Evolutionary conservation across 768 basidiomycete genomes (phyloP), one percentile per base, ranked within the genome.

Genomic region (Lactifluus rugatus): DNA sequence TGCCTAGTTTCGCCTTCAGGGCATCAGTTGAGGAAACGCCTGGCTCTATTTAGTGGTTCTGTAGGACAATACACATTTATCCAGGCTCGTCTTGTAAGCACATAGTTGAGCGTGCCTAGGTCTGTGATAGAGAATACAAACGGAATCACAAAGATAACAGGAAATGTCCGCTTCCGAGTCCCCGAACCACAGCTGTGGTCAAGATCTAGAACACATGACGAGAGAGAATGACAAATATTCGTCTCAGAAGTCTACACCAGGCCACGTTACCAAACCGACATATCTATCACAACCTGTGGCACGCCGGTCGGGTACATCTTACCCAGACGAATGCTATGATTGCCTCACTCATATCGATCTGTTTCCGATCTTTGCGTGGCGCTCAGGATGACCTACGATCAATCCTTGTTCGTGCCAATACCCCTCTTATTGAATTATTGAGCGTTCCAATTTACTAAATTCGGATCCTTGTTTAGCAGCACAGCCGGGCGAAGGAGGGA

Each of bases 121-220:
- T n/a, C n/a, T 48, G 19, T 28, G 8, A 31, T 28, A 14, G n/a
- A 42, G 44, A 34, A 42, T 41, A 13, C 21, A 37, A 28, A 31
- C 6, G 26, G 42, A 16, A 37, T 45, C 42, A 49, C 48, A 55
- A 25, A 50, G 58, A 55, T 60, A 56, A 52, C 54, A 47, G 34
- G 54, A 55, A 39, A 46, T 60, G 31, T 60, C 54, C 58, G 48
- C 49, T 56, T 60, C 59, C 49, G 54, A 46, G 48, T 45, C 26
- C 21, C 39, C 21, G 52, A 58, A 32, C 39, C 19, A 31, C 21
- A 45, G 41, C 26, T 39, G 28, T 23, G 47, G 31, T 17, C 52
- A 23, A 16, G 21, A 23, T 39, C 3, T 32, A 26, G 48, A n/a
- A 46, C 59, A 60, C 59, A 60, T 60, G 59, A 60, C 59, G 39